Conservation (phyloP, 2,329 filamentous ascomycete genomes). For the Ceratocystis lukuohia region DNA sequence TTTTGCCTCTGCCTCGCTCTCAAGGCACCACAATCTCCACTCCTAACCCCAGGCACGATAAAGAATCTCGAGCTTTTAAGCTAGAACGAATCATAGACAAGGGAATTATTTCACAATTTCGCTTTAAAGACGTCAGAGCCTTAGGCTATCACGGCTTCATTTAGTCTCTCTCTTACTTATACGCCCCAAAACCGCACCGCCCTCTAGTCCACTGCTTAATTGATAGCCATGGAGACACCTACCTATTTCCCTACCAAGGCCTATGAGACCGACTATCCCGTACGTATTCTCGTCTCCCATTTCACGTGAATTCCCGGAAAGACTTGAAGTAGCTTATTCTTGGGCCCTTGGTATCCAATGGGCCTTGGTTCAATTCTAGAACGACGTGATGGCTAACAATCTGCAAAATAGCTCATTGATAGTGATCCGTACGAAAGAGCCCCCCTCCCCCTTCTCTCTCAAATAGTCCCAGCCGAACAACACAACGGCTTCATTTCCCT, state of each 20-base stretch:
- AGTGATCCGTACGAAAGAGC: slow-evolving; percentile 72
- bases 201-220: not conserved
- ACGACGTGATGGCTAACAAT: slow-evolving; percentile 12
- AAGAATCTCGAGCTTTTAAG: not conserved
- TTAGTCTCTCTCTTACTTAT: not conserved
- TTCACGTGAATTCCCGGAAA: slow-evolving; percentile 5
- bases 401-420: slow-evolving; percentile 71
- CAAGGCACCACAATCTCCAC: not conserved
- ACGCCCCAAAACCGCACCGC: not conserved
- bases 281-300: slow-evolving; percentile 36
- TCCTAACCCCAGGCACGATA: not conserved
- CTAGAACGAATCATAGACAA: not conserved
- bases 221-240: slow-evolving; percentile 16
- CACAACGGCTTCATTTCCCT: not conserved
- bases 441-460: not conserved
- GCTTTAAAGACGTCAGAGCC: not conserved
- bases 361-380: not conserved
- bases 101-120: not conserved
- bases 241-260: slow-evolving; percentile 46
- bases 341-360: not conserved
- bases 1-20: not conserved
- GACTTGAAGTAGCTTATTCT: not conserved
- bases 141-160: not conserved
- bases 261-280: slow-evolving; percentile 72
- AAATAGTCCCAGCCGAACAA: not conserved